These are phyloP conservation scores for Emergomyces orientalis DNA, from an alignment of 2,329 filamentous ascomycete species.

Conservation along the genomic window DNA sequence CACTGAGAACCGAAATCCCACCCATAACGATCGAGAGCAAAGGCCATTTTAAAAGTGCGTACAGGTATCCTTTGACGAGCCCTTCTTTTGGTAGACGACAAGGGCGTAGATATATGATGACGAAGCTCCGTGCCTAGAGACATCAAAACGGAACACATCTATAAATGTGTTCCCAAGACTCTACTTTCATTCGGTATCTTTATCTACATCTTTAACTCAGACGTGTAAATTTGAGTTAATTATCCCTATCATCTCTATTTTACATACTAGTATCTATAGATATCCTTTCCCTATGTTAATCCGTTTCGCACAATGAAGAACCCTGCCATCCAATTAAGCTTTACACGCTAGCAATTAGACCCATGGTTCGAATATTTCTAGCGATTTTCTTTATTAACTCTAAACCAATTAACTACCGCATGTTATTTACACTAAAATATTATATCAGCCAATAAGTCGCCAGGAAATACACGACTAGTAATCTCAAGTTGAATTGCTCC, in stretches of 20 bases:
- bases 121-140: neutral
- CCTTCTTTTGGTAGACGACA: neutral
- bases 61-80: conserved; percentile 90
- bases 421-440: neutral
- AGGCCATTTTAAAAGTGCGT: conserved; percentile 84
- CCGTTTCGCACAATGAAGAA: neutral
- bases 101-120: neutral
- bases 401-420: neutral
- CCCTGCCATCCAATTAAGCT: neutral
- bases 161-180: neutral
- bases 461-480: too few relatives aligned
- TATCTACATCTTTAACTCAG: neutral
- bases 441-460: neutral
- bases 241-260: neutral
- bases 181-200: neutral
- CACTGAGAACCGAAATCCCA: conserved; percentile 67
- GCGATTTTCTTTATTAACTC: neutral
- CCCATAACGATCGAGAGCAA: conserved; percentile 68
- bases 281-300: neutral
- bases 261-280: neutral
- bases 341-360: neutral
- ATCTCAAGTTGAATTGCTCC: too few relatives aligned
- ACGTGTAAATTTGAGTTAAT: neutral
- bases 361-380: neutral
- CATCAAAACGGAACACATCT: neutral